phyloP scores from a whole-genome alignment of 805 yeast species.

The Tetrapisispora taiwanensis region DNA sequence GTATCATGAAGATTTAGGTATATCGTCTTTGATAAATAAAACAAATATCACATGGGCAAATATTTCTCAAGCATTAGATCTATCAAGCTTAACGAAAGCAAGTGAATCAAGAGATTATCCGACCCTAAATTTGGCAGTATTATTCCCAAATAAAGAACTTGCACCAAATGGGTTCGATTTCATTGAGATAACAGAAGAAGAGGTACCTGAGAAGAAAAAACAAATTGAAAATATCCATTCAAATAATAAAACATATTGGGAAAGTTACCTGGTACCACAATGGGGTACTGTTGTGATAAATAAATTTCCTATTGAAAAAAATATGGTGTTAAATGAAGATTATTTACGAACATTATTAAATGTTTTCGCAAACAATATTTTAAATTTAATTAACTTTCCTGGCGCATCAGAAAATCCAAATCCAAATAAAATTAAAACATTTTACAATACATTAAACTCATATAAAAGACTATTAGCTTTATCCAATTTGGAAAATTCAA shows the following conservation, averaged over 20 bases:
- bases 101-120: conserved; percentile 51
- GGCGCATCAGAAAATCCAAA: conserved; percentile 31
- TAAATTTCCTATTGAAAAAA: conserved; percentile 18
- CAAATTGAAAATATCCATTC: background rate
- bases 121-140: conserved; percentile 56
- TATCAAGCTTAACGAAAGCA: conserved; percentile 56
- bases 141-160: conserved; percentile 23
- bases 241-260: conserved; percentile 11
- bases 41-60: conserved; percentile 37
- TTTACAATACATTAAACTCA: conserved; percentile 53
- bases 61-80: conserved; percentile 68
- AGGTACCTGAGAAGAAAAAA: background rate
- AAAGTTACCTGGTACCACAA: conserved; percentile 63
- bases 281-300: conserved; percentile 63
- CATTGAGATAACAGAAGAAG: conserved; percentile 5
- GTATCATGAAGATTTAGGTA: conserved; percentile 38
- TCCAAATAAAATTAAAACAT: conserved; percentile 32
- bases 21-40: conserved; percentile 21
- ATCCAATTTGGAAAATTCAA: conserved; percentile 49
- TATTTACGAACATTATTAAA: conserved; percentile 53
- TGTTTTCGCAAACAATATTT: conserved; percentile 63
- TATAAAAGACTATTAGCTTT: conserved; percentile 49
- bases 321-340: conserved; percentile 29
- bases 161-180: conserved; percentile 35
- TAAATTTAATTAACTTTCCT: conserved; percentile 64